Conservation (phyloP, 805 yeast genomes). For the Jamesozyma gamospora region DNA sequence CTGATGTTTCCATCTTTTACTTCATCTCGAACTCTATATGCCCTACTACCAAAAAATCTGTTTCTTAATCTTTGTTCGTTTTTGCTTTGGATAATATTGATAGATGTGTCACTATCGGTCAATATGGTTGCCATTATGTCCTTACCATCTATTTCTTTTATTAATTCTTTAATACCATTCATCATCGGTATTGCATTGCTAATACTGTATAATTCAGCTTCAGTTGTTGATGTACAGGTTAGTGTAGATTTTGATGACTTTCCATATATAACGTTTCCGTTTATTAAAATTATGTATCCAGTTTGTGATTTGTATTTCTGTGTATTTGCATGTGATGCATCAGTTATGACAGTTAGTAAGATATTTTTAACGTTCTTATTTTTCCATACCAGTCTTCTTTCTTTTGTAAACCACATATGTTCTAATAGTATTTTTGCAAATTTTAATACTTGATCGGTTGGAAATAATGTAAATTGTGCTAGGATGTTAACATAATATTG, state of each 20-base stretch:
- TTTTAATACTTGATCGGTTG: slow-evolving; percentile 3
- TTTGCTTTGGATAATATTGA: neutral
- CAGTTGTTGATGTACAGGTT: neutral
- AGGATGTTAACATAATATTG: neutral
- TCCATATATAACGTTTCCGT: slow-evolving; percentile 1
- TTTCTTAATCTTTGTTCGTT: neutral
- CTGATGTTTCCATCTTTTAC: neutral
- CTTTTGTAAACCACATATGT: slow-evolving; percentile 5
- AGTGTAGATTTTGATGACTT: neutral
- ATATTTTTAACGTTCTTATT: neutral
- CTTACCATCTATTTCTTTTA: neutral
- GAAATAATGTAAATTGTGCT: slow-evolving; percentile 4
- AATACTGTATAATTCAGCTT: slow-evolving; percentile 3
- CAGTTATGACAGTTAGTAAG: neutral
- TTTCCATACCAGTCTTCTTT: slow-evolving; percentile 5
- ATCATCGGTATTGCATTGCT: neutral
- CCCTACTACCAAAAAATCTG: neutral
- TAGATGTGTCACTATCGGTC: neutral
- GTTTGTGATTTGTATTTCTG: slow-evolving; percentile 4
- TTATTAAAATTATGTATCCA: slow-evolving; percentile 1
- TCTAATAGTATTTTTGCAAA: slow-evolving; percentile 2
- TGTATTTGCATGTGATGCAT: slow-evolving; percentile 4
- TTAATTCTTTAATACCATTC: neutral
- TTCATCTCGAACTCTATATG: neutral
- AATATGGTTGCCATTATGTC: neutral